Conservation (phyloP, 306 rosid species). For the Albizia julibrissin region DNA sequence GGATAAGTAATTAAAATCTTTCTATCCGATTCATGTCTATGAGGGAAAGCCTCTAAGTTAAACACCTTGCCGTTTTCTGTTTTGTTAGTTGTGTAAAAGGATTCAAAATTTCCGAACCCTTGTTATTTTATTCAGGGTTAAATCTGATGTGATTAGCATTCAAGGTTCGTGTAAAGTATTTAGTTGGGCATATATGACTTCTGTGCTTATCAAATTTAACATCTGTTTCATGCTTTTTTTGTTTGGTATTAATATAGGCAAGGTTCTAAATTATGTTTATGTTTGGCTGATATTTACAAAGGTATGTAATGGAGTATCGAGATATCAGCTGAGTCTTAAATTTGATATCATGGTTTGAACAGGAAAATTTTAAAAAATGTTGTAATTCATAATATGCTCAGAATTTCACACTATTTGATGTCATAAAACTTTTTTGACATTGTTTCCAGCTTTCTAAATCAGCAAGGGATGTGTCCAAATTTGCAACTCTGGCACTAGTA, state of each 20-base stretch:
- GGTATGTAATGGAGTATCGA: not conserved
- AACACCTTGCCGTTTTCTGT: not conserved
- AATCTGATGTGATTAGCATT: not conserved
- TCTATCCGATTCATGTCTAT: not conserved
- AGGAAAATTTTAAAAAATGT: not conserved
- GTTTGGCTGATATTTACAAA: not conserved
- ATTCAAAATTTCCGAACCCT: not conserved
- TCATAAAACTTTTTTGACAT: not conserved
- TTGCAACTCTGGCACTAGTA: constrained; percentile 72
- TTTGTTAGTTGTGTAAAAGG: not conserved
- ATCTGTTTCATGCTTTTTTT: not conserved
- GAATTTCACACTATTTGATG: not conserved
- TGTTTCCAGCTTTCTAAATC: constrained; percentile 69
- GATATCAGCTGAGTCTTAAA: not conserved
- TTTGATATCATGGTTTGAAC: not conserved
- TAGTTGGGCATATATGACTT: not conserved
- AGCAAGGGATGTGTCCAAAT: constrained; percentile 80
- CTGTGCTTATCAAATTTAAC: not conserved
- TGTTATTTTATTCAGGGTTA: not conserved
- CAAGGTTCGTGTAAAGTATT: not conserved
- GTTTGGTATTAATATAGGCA: not conserved
- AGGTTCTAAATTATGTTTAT: not conserved
- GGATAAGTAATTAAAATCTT: not conserved
- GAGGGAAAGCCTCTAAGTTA: not conserved
- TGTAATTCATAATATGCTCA: not conserved